Base-by-base conservation (phyloP, 331 rosid genomes). In the Arachis monticola region DNA sequence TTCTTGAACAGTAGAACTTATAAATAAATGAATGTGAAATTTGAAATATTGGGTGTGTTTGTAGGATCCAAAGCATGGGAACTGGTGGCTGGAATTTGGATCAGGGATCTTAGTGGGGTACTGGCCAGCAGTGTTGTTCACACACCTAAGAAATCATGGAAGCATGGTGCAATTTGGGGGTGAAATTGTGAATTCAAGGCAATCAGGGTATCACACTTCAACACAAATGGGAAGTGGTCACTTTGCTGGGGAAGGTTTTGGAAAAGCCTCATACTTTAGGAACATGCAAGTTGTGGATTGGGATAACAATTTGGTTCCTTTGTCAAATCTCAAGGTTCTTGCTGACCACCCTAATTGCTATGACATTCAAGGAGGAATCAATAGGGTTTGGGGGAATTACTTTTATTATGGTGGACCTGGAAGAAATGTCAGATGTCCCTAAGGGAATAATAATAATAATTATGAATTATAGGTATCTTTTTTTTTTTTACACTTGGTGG, bases 351-450 rank as follows among this genome's bases (percentile, higher is more conserved):
- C 99, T 3, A 92, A 88, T 83, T 95, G 99, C 83, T 95, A 95
- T 44, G 93, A 95, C 50, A 95, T 95, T 32, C 96, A 87, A 87
- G 98, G 97, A 30, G 98, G 98, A 61, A 87, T 90, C 59, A 92
- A 95, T 78, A 83, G 81, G 38, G 88, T 87, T 72, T 95, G 99
- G 99, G 99, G 99, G n/a, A 92, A 90, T 78, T 90, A 95, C 70
- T 95, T 95, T 83, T 92, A 95, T 78, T 95, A 92, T 64, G 99
- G 99, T 81, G 99, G 99, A 22, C 98, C 99, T 22, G 99, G 99
- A 58, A 95, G 93, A 86, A 95, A 88, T 84, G 87, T 86, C 17
- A 84, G 84, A 66, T 95, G 99, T 79, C 97, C 97, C 74, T 95
- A 82, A 75, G 86, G 85, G 70, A 38, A 31, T 8, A 59, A 72